Evolutionary conservation across 2,329 filamentous ascomycete genomes (phyloP), one percentile per base, ranked within the genome.

Genomic region (Alternaria brassicicola): DNA sequence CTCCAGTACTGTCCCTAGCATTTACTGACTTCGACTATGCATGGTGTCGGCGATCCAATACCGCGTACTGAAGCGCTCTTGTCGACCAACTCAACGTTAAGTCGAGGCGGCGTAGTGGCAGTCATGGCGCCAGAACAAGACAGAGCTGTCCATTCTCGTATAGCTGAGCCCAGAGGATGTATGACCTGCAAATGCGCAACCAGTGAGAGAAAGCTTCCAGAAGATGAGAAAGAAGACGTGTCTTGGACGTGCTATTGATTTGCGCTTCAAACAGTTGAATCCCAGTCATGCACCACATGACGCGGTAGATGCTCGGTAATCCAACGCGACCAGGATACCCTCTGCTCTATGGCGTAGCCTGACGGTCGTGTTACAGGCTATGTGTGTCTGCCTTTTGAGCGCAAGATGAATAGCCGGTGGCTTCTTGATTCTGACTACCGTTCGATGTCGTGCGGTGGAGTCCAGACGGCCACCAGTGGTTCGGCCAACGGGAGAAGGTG

Each of bases 201-300:
- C 51, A 36, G 31, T 47, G 19, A 47, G 41, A 6, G 19, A 26
- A 47, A 26, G 51, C 45, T 52, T 60, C 53, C 23, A 57, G 52
- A 54, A 57, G 48, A 25, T 33, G 25, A 42, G 12, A 13, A 51
- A 55, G 36, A 10, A 55, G 38, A n/a, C 35, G 42, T 39, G 47
- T 39, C 25, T 36, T 51, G 28, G 41, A 39, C 36, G 28, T 17
- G 19, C 23, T 39, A 23, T 30, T 39, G 45, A 59, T 62, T 52
- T 57, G 56, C 59, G 52, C 56, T 25, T 59, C 59, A 48, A 57
- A 55, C 64, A 64, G 61, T 64, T 57, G 38, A 38, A 60, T 23
- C 47, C 63, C 59, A 63, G 54, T 53, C 57, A 53, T 62, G 51
- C 58, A 65, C 63, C 61, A 62, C 61, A 62, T 21, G 19, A 35